A percentile compares a stretch with the other conserved stretches of the same genome.
Evolutionary conservation across 495 filamentous ascomycete genomes (phyloP).

Genomic region (Annulohypoxylon stygium): DNA sequence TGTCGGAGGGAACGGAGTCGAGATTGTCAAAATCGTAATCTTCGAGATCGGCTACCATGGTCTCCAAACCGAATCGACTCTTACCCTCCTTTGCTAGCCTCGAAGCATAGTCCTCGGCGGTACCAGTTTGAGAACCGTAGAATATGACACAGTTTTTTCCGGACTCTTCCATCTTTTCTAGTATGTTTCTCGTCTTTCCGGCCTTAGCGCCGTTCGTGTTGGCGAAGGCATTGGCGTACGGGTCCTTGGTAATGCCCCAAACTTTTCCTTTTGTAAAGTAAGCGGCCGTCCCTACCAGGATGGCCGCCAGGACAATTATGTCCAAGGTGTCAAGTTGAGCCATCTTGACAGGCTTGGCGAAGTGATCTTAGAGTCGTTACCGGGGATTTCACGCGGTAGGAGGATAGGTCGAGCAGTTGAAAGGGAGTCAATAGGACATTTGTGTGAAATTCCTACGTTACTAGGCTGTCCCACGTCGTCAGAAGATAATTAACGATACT

Average conservation of each 20-base stretch:
- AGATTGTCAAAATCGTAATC: slow-evolving; percentile 98
- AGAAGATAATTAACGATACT: neutral
- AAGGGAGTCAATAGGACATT: slow-evolving; percentile 19
- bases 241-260: slow-evolving; percentile 89
- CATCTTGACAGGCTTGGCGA: slow-evolving; percentile 67
- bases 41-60: slow-evolving; percentile 98
- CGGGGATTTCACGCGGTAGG: slow-evolving; percentile 11
- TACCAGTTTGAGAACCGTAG: slow-evolving; percentile 98
- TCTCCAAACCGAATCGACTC: slow-evolving; percentile 95
- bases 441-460: slow-evolving; percentile 17
- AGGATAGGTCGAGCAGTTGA: slow-evolving; percentile 6
- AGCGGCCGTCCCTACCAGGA: slow-evolving; percentile 88
- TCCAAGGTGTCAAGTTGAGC: slow-evolving; percentile 97
- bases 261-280: slow-evolving; percentile 97
- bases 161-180: slow-evolving; percentile 95
- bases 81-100: slow-evolving; percentile 96
- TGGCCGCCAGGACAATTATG: slow-evolving; percentile 85
- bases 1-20: slow-evolving; percentile 88
- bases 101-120: slow-evolving; percentile 99
- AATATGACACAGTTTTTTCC: slow-evolving; percentile 98
- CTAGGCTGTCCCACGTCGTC: slow-evolving; percentile 14
- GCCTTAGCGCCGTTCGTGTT: slow-evolving; percentile 78
- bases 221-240: slow-evolving; percentile 80
- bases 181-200: slow-evolving; percentile 90
- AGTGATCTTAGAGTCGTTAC: slow-evolving; percentile 10